Evolutionary conservation across 257 asterid genomes (phyloP), one percentile per base, ranked within the genome.

Genomic region (Solanum phureja): DNA sequence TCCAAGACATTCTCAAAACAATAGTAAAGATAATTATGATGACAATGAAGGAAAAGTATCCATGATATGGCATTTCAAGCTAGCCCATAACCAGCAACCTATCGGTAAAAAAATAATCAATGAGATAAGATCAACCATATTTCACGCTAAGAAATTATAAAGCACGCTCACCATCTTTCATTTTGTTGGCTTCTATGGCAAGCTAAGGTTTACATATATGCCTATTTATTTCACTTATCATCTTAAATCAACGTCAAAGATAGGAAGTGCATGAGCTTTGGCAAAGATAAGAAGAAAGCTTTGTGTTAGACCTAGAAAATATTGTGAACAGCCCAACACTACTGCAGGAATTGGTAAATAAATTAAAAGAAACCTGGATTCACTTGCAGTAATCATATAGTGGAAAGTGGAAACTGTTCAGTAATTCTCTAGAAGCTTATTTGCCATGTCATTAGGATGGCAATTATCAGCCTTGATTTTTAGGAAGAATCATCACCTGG

Each of bases 401-500:
- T 44, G 64, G n/a, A n/a, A n/a, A n/a, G n/a, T n/a, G n/a, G 38
- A 27, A 77, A 29, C 24, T 44, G 24, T 79, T 79, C 38, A 44
- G 37, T 24, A 40, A 44, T 79, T 79, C 3, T 42, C 84, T 42
- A 79, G 38, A 44, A 44, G 84, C 84, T 79, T 44, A 44, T 79
- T 79, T 44, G 14, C 24, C 24, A 79, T 79, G 14, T 40, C 38
- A 79, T 14, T 79, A 52, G 56, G 84, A 79, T 13, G 18, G 42
- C 46, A 76, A 29, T 34, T 76, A 56, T 84, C 27, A 42, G 64
- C 24, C 84, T 42, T 77, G n/a, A 42, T 77, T 0, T 46, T 79
- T 44, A 13, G 87, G 87, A 83, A 86, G 68, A 87, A 82, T 21
- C 52, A 19, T 29, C 42, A 96, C 99, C 98, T 90, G 95, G 95